Base-by-base conservation (phyloP, 1,139 yeast genomes). In the Candida frijolesensis region DNA sequence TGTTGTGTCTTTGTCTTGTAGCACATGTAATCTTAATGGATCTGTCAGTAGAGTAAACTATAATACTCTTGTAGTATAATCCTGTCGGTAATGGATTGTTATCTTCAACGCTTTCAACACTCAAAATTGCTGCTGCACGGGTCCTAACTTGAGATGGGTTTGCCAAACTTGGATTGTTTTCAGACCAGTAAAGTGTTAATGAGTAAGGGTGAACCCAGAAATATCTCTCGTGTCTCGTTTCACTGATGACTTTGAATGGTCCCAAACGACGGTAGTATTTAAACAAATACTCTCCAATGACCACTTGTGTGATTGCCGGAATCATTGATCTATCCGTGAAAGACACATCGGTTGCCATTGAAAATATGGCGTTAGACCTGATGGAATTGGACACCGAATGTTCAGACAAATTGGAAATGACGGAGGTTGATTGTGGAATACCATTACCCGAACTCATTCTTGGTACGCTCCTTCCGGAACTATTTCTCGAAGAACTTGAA, bases 191-290 rank as follows among this genome's bases (percentile, higher is more conserved):
- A 51, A 94, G 76, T 0, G 97, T 89, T 71, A 90, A 72, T 3
- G 96, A 87, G 66, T 91, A 92, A 8, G 99, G 99, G 69, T 94
- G 96, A 41, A 94, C 84, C 98, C 98, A 94, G 79, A 94, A 94
- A 68, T 84, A 94, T 57, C 98, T 79, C 64, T 88, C 95, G 63
- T 94, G 99, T 53, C 98, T 81, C 47, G 81, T 82, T 51, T 88
- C 94, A 0, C 95, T 82, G 42, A 90, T 80, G 0, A 90, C 82
- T 48, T 87, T 82, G 50, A 89, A 77, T 14, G 90, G 87, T 11
- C 95, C 89, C 52, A 88, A 72, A 54, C 84, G 82, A 48, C 96
- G 84, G 66, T 87, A 89, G 65, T 94, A 92, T 67, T 94, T 94
- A 80, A 80, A 87, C 55, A 91, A 74, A 58, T 85, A 90, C 65